A percentile compares a stretch with the other conserved stretches of the same genome.
phyloP scores from a whole-genome alignment of 164 flowering plant genomes.

The Kalanchoe fedtschenkoi region DNA sequence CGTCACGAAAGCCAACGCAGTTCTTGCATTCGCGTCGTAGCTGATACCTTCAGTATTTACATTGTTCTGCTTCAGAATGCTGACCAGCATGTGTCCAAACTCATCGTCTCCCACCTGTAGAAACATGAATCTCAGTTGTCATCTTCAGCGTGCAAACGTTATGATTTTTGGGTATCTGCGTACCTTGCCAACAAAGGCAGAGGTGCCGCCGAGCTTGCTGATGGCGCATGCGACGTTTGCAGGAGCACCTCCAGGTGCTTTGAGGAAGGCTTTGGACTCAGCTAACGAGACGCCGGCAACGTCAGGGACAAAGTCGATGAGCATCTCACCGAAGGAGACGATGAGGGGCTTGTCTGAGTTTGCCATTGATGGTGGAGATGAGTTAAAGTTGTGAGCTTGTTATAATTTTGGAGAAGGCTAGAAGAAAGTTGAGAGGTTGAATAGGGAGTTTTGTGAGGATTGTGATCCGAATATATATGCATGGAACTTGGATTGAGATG shows the following conservation, averaged over 20 bases:
- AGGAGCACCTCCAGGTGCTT: slow-evolving; percentile 89
- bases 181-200: slow-evolving; percentile 76
- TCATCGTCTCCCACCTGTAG: slow-evolving; percentile 62
- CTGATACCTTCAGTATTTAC: slow-evolving; percentile 45
- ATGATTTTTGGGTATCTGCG: no score
- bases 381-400: neutral
- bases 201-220: slow-evolving; percentile 48
- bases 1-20: slow-evolving; percentile 69
- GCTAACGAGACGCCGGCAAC: slow-evolving; percentile 57
- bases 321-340: slow-evolving; percentile 65
- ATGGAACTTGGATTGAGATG: neutral
- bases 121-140: no score
- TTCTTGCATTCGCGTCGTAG: slow-evolving; percentile 46
- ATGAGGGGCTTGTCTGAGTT: slow-evolving; percentile 23
- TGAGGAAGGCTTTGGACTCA: slow-evolving; percentile 49
- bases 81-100: slow-evolving; percentile 60
- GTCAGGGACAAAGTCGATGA: slow-evolving; percentile 74
- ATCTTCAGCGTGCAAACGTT: no score
- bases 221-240: slow-evolving; percentile 79
- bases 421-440: neutral
- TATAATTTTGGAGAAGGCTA: neutral
- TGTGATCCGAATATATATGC: neutral
- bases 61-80: slow-evolving; percentile 37
- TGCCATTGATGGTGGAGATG: neutral
- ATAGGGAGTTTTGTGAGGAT: neutral